Evolutionary conservation across 495 filamentous ascomycete genomes (phyloP), one percentile per base, ranked within the genome.

Genomic region (Pseudomonodictys pantanalensis): DNA sequence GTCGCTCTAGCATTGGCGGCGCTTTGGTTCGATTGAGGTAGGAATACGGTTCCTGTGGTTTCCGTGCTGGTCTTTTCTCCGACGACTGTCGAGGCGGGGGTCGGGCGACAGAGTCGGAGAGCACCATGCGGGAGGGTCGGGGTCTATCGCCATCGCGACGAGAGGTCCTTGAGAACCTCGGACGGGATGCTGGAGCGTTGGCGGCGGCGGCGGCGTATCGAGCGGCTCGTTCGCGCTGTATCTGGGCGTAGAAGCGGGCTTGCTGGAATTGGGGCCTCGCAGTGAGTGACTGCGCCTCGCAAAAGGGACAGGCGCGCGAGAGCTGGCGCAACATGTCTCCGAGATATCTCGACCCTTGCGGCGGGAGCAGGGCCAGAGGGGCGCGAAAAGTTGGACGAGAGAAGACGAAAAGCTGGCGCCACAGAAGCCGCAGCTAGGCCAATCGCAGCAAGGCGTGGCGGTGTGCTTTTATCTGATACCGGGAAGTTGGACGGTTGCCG

Each of bases 1-100:
- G 18, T 41, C 52, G 48, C 35, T 56, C 41, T 3, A 54, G 26
- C 1, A 30, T 11, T 8, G 56, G 74, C n/a, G 83, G 81, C 25
- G 85, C 85, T 39, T 79, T 76, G 7, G 80, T 93, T 58, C 81
- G 78, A 71, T 97, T 97, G 86, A 92, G 90, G 18, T 79, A 83
- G 8, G 80, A 82, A 62, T 87, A 96, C 0, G 91, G 91, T 0
- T 88, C 84, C 29, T 62, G 75, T 66, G 55, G 74, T 45, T 71
- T 68, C 41, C 67, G 62, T 11, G 68, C 66, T n/a, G 68, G 73
- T 41, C 68, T 78, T n/a, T 51, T 50, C 39, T 65, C 69, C 52
- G 73, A 71, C 46, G 66, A 64, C 44, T 73, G 72, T 56, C 77
- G 82, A 20, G 78, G 66, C 7, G 78, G 69, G 5, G 79, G 59